These are phyloP conservation scores for Hygrophila difformis DNA, from an alignment of 257 asterid species.

Conservation along the genomic window DNA sequence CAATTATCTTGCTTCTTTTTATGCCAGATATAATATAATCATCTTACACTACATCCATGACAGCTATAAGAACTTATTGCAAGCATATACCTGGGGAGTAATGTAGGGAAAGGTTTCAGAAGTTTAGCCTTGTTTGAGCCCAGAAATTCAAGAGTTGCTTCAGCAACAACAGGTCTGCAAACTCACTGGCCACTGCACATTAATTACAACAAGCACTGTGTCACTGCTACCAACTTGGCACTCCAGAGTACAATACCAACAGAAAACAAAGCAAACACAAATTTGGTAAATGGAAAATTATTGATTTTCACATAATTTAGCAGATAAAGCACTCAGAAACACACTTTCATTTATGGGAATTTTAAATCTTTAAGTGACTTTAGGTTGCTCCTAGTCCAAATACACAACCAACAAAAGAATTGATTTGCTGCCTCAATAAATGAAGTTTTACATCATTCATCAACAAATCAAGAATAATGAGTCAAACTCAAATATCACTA, in stretches of 20 bases:
- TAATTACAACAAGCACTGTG: conserved; percentile 16
- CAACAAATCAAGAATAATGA: too few relatives aligned
- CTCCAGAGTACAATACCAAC: neutral
- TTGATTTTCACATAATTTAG: too few relatives aligned
- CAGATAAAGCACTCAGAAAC: neutral
- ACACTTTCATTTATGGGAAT: too few relatives aligned
- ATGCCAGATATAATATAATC: neutral
- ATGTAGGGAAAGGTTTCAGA: conserved; percentile 54
- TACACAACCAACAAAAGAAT: too few relatives aligned
- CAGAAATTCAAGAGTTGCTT: conserved; percentile 77
- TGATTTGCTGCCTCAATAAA: too few relatives aligned
- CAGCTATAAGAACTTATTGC: conserved; percentile 11
- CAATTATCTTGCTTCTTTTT: too few relatives aligned
- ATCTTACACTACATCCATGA: conserved; percentile 3
- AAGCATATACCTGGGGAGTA: conserved; percentile 75
- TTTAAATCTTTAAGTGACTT: too few relatives aligned
- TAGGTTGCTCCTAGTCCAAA: too few relatives aligned
- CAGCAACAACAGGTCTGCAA: conserved; percentile 90
- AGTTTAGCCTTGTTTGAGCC: conserved; percentile 61
- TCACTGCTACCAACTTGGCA: conserved; percentile 1
- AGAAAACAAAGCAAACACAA: neutral
- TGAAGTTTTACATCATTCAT: too few relatives aligned
- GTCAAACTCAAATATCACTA: too few relatives aligned
- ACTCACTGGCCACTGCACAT: conserved; percentile 82
- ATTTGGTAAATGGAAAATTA: neutral